These are phyloP conservation scores for Saccharomyces hybrid DNA, from an alignment of 1,139 yeast species.

Conservation along the genomic window DNA sequence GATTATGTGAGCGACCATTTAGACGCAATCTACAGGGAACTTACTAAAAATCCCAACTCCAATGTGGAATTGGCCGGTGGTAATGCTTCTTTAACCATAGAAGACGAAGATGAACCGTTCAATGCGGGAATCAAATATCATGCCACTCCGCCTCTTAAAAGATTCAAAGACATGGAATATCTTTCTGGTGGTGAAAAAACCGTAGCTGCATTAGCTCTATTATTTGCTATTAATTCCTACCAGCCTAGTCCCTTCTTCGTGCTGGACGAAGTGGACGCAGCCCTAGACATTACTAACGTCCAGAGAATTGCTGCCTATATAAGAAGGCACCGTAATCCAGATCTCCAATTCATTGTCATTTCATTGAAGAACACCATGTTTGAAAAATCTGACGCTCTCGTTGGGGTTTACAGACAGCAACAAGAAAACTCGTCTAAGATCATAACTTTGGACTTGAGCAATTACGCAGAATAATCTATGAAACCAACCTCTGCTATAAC, in stretches of 20 bases:
- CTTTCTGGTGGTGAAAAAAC: slow-evolving; percentile 97
- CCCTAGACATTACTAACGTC: slow-evolving; percentile 86
- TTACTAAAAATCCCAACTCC: slow-evolving; percentile 51
- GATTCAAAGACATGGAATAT: slow-evolving; percentile 88
- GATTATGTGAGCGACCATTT: slow-evolving; percentile 65
- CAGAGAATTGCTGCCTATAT: slow-evolving; percentile 79
- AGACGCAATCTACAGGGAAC: slow-evolving; percentile 78
- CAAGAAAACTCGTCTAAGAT: slow-evolving; percentile 67
- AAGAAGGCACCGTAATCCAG: slow-evolving; percentile 64
- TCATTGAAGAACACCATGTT: slow-evolving; percentile 82
- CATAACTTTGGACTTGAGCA: slow-evolving; percentile 62
- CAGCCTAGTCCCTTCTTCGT: slow-evolving; percentile 96
- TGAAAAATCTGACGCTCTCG: slow-evolving; percentile 83
- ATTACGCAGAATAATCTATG: slow-evolving; percentile 39
- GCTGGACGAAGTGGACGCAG: slow-evolving; percentile 95
- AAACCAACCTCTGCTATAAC: not conserved
- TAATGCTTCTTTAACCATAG: slow-evolving; percentile 79
- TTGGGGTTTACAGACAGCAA: slow-evolving; percentile 89
- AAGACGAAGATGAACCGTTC: slow-evolving; percentile 87
- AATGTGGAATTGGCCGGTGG: slow-evolving; percentile 76
- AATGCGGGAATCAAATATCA: slow-evolving; percentile 77
- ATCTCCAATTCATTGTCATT: slow-evolving; percentile 88
- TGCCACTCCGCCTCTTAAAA: slow-evolving; percentile 94
- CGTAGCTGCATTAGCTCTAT: slow-evolving; percentile 86
- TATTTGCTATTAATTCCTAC: slow-evolving; percentile 84